These are phyloP conservation scores for Boletus pseudopeckii DNA, from an alignment of 768 basidiomycete genomes.

Conservation along the genomic window DNA sequence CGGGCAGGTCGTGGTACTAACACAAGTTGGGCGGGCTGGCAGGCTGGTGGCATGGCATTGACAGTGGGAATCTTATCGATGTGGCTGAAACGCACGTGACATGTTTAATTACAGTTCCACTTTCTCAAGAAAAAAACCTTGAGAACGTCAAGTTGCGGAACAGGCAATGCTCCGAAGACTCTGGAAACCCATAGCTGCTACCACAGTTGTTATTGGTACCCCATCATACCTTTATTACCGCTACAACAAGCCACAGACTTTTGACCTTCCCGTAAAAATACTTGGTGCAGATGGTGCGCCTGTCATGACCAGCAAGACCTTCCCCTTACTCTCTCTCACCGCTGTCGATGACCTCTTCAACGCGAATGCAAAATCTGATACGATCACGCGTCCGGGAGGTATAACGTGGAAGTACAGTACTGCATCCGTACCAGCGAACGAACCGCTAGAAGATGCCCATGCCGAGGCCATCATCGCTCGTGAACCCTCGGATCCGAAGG, in stretches of 20 bases:
- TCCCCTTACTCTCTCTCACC: constrained; percentile 55
- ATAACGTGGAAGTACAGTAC: constrained; percentile 74
- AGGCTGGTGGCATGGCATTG: not conserved
- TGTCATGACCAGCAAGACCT: constrained; percentile 47
- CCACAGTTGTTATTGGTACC: constrained; percentile 50
- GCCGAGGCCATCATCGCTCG: constrained; percentile 65
- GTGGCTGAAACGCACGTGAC: constrained; percentile 18
- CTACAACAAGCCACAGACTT: constrained; percentile 46
- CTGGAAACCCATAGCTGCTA: constrained; percentile 66
- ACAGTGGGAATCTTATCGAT: constrained; percentile 28
- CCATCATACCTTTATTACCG: constrained; percentile 61
- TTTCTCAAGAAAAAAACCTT: too few species aligned
- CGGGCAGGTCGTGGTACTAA: constrained; percentile 27
- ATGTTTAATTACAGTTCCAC: not conserved
- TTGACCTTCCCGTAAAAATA: constrained; percentile 55
- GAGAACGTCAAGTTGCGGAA: not conserved
- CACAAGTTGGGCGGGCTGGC: constrained; percentile 15
- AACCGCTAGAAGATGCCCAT: constrained; percentile 88
- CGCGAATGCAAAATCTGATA: constrained; percentile 48
- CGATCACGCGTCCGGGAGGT: constrained; percentile 48
- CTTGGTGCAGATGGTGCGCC: constrained; percentile 57
- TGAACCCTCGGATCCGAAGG: constrained; percentile 55
- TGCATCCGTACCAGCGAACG: constrained; percentile 78
- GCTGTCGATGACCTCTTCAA: constrained; percentile 56
- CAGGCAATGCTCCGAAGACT: constrained; percentile 54